Percentiles rank a stretch among this genome's conserved stretches.
These are phyloP conservation scores for Suillus plorans DNA, from an alignment of 768 basidiomycete genomes.

Conservation along the genomic window DNA sequence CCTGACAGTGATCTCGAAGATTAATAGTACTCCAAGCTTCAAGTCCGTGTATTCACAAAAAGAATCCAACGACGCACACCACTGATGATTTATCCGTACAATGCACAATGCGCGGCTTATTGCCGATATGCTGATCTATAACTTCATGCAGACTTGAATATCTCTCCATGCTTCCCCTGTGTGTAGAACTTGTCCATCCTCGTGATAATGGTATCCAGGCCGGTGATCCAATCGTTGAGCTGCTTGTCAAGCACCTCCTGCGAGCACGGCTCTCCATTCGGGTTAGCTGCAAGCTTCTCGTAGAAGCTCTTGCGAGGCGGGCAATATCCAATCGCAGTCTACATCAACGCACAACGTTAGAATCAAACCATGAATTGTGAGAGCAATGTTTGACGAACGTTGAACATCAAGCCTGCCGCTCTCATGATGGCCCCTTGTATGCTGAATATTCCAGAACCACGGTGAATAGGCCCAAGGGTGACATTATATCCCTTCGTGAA, in stretches of 20 bases:
- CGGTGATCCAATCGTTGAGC: slow-evolving; percentile 59
- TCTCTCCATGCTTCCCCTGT: slow-evolving; percentile 53
- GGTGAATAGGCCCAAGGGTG: slow-evolving; percentile 1
- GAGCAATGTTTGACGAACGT: background rate
- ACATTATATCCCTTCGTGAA: slow-evolving; percentile 81
- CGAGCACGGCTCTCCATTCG: slow-evolving; percentile 50
- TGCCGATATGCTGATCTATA: background rate
- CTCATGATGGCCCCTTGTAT: slow-evolving; percentile 1
- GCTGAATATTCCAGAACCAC: background rate
- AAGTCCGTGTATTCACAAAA: background rate
- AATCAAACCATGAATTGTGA: background rate
- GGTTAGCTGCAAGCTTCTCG: slow-evolving; percentile 55
- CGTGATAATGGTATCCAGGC: slow-evolving; percentile 50
- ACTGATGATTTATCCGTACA: background rate
- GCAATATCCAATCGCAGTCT: slow-evolving; percentile 65
- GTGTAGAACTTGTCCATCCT: slow-evolving; percentile 54
- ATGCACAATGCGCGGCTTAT: background rate
- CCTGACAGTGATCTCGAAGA: background rate
- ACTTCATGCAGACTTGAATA: slow-evolving; percentile 10
- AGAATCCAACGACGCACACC: background rate
- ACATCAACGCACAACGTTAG: slow-evolving; percentile 25
- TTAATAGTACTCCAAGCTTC: background rate
- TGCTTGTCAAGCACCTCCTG: slow-evolving; percentile 53
- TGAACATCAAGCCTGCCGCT: slow-evolving; percentile 6
- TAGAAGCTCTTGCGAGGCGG: slow-evolving; percentile 63